A percentile compares a stretch with the other conserved stretches of the same genome.
Conservation (phyloP, 192 early-diverging fungal genomes). For the Haplosporangium gracile region DNA sequence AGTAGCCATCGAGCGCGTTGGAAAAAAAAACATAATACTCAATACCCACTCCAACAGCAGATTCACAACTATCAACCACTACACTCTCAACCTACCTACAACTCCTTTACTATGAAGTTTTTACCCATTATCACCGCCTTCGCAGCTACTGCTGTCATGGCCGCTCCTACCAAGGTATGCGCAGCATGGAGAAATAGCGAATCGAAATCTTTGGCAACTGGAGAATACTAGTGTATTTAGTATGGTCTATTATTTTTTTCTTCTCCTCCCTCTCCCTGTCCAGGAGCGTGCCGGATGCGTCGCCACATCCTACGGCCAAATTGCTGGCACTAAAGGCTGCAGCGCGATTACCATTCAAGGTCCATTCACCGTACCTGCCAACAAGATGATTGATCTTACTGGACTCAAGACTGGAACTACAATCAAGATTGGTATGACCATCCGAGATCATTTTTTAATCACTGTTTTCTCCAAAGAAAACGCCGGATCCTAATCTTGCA, state of each 20-base stretch:
- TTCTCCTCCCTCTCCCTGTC: background rate
- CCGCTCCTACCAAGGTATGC: conserved; percentile 29
- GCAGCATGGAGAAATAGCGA: background rate
- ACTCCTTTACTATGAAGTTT: conserved; percentile 25
- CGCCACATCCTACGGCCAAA: conserved; percentile 33
- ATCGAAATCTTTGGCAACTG: background rate
- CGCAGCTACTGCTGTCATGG: conserved; percentile 26
- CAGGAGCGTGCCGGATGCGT: conserved; percentile 28
- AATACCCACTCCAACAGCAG: conserved; percentile 29
- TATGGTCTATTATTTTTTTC: background rate
- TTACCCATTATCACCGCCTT: conserved; percentile 25
- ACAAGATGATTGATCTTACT: conserved; percentile 53
- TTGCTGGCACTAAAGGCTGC: conserved; percentile 33
- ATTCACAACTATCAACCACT: conserved; percentile 1
- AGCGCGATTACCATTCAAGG: conserved; percentile 45
- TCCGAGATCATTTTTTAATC: background rate
- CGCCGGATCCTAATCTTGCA: conserved; percentile 7
- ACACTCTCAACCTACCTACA: background rate
- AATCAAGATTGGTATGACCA: conserved; percentile 36
- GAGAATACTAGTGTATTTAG: conserved; percentile 9
- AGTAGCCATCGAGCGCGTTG: conserved; percentile 11
- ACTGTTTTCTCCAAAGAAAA: conserved; percentile 10
- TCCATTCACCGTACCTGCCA: conserved; percentile 58
- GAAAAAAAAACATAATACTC: conserved; percentile 10
- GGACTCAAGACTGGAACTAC: conserved; percentile 55